phyloP scores from a whole-genome alignment of 352 stramenopile species.

The Aphanomyces cochlioides region DNA sequence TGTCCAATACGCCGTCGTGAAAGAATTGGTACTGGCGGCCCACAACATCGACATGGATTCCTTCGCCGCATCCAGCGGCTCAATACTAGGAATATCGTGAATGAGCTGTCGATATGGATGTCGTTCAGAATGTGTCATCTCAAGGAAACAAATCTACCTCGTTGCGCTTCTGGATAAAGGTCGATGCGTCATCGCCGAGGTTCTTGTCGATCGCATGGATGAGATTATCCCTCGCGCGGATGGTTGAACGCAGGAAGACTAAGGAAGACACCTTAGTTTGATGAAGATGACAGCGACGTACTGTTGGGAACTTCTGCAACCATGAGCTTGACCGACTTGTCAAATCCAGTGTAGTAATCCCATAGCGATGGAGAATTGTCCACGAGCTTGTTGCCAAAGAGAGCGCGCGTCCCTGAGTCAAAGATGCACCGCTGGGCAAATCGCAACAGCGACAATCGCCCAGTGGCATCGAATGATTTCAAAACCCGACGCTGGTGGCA shows the following conservation, averaged over 20 bases:
- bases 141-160: neutral
- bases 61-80: neutral
- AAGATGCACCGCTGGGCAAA: slow-evolving; percentile 21
- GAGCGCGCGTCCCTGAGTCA: slow-evolving; percentile 8
- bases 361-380: neutral
- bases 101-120: no score
- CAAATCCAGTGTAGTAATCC: slow-evolving; percentile 16
- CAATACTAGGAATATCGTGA: no score
- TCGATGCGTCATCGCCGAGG: neutral
- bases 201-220: slow-evolving; percentile 4
- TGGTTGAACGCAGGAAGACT: neutral
- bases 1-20: slow-evolving; percentile 29
- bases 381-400: slow-evolving; percentile 14
- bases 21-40: slow-evolving; percentile 24
- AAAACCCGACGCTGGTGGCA: slow-evolving; percentile 24
- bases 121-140: no score
- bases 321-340: slow-evolving; percentile 12
- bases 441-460: neutral
- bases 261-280: neutral
- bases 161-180: neutral
- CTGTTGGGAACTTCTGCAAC: slow-evolving; percentile 1
- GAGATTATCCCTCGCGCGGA: neutral
- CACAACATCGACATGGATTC: slow-evolving; percentile 14
- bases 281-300: neutral
- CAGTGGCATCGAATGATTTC: neutral